A percentile compares a stretch with the other conserved stretches of the same genome.
phyloP scores from a whole-genome alignment of 2,329 filamentous ascomycete genomes.

The Trichocomaceae sp. region DNA sequence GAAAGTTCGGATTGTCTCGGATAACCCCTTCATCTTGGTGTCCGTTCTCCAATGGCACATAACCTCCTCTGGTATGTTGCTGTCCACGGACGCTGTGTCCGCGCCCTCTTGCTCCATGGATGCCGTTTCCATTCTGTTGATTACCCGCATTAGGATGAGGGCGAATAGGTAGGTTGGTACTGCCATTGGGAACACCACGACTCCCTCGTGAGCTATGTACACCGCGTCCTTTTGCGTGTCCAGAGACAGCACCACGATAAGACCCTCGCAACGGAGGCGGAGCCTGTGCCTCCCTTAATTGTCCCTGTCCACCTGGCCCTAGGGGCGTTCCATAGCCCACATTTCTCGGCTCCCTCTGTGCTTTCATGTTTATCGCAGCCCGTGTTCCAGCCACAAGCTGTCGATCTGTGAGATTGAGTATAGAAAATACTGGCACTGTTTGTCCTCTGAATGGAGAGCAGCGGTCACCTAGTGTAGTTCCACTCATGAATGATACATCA shows the following conservation, averaged over 20 bases:
- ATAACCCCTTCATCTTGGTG: constrained; percentile 50
- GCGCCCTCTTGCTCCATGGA: constrained; percentile 31
- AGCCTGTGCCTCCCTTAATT: constrained; percentile 51
- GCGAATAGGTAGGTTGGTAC: constrained; percentile 26
- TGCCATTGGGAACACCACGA: constrained; percentile 23
- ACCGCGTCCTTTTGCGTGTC: constrained; percentile 30
- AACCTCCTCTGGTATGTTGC: constrained; percentile 29
- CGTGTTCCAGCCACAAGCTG: constrained; percentile 62
- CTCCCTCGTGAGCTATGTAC: constrained; percentile 26
- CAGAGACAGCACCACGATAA: constrained; percentile 52
- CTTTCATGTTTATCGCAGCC: constrained; percentile 39
- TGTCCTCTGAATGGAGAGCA: constrained; percentile 91
- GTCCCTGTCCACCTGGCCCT: constrained; percentile 53
- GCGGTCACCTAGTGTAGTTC: constrained; percentile 81
- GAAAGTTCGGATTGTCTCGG: constrained; percentile 51
- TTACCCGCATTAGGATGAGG: constrained; percentile 24
- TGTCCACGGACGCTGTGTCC: constrained; percentile 24
- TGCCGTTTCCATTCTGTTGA: constrained; percentile 19
- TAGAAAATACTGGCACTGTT: constrained; percentile 79
- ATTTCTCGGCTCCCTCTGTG: constrained; percentile 42
- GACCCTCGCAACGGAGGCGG: constrained; percentile 54
- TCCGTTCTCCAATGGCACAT: constrained; percentile 40
- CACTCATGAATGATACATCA: constrained; percentile 94
- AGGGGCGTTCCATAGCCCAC: constrained; percentile 53
- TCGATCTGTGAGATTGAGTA: constrained; percentile 76